Evolutionary conservation across 345 rosid species (phyloP).

Genomic region (Salix exigua): DNA sequence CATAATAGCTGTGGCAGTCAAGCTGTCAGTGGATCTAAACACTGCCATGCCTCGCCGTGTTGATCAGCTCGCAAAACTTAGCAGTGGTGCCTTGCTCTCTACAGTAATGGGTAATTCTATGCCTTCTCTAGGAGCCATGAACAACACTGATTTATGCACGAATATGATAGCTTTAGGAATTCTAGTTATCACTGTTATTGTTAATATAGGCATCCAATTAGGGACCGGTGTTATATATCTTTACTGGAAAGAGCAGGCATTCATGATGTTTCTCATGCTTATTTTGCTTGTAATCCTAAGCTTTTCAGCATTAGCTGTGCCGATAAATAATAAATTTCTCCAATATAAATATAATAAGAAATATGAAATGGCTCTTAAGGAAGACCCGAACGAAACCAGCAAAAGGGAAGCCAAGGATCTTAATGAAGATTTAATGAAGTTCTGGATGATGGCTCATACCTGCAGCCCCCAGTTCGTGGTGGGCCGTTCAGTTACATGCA

Average conservation of each 20-base stretch:
- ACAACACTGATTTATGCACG: conserved; percentile 42
- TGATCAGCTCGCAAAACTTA: conserved; percentile 86
- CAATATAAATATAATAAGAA: conserved; percentile 60
- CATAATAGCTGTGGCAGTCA: conserved; percentile 58
- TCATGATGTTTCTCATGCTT: conserved; percentile 54
- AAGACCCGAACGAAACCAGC: conserved; percentile 36
- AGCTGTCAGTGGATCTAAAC: conserved; percentile 83
- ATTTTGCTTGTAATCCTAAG: conserved; percentile 47
- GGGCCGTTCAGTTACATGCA: conserved; percentile 73
- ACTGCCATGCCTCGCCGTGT: conserved; percentile 78
- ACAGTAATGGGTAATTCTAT: conserved; percentile 74
- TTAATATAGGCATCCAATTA: conserved; percentile 66
- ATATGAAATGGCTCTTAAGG: conserved; percentile 49
- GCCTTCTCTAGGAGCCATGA: conserved; percentile 86
- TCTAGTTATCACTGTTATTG: conserved; percentile 64
- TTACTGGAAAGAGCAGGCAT: conserved; percentile 55
- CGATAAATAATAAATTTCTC: conserved; percentile 43
- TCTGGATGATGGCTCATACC: conserved; percentile 93
- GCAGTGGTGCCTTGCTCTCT: conserved; percentile 70
- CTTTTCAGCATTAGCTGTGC: conserved; percentile 58
- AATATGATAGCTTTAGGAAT: conserved; percentile 69
- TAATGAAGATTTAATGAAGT: conserved; percentile 53
- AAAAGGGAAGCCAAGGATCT: conserved; percentile 36
- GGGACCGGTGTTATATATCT: conserved; percentile 72
- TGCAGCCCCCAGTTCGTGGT: conserved; percentile 80